Evolutionary conservation across 2,329 filamentous ascomycete genomes (phyloP), one percentile per base, ranked within the genome.

Genomic region (Hymenoscyphus albidus): DNA sequence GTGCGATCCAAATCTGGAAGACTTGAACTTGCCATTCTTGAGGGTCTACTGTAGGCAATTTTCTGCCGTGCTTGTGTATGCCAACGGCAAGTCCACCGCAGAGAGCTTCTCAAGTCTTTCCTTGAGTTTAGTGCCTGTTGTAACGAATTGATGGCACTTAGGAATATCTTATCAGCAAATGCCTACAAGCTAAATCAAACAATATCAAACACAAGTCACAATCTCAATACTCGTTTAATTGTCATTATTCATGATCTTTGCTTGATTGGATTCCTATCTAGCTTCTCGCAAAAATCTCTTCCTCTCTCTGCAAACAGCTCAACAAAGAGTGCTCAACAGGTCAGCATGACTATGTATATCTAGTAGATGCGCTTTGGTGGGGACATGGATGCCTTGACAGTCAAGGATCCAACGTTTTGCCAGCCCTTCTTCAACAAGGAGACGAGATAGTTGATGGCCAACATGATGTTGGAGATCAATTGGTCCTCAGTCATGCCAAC

Each of bases 361-460:
- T 98, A 99, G 88, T 97, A 99, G 76, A 99, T 84, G 79, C 95
- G 93, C 88, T 93, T 95, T 75, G 95, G 95, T 75, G 95, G 95
- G 82, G 92, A 97, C 95, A 99, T 99, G 85, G 91, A 91, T 84
- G 95, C 95, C 92, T 99, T 99, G 88, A 99, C 95, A 80, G 93
- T 97, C 85, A 99, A 88, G 87, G 91, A 95, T 80, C 95, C 95
- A 78, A 99, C 95, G 88, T 99, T 99, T 88, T 99, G 95, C 95
- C 95, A 99, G 81, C 95, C 95, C 92, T 99, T 99, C 93, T 99
- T 99, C 80, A 99, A 86, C 76, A 99, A 87, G 72, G 93, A 97
- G 81, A 99, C 94, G 73, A 99, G 89, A 89, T 99, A 99, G 91
- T 99, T 99, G 90, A 99, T 98, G 83, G 94, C 88, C 85, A 99